Base-by-base conservation (phyloP, 2,329 filamentous ascomycete genomes). In the Phialocephala sp. region DNA sequence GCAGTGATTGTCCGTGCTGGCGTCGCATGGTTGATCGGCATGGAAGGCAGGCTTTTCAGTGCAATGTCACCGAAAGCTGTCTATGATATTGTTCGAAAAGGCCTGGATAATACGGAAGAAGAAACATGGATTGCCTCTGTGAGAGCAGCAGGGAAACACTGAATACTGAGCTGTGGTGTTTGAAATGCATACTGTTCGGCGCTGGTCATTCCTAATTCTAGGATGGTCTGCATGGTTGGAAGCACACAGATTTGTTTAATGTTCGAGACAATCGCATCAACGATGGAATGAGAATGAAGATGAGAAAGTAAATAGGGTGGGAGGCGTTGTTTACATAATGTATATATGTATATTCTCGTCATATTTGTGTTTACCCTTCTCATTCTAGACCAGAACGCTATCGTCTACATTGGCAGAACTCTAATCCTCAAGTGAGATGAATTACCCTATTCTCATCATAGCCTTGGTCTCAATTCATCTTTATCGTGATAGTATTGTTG, bases 1-100 rank as follows among this genome's bases (percentile, higher is more conserved):
- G 82, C 85, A 0, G 82, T 91, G 1, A 80, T 94, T 0, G 85
- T 94, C 8, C 82, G 91, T 0, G 90, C 90, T 1, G 90, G 87
- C 0, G 88, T 93, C 0, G 92, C 89, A 0, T 80, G 91, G 20
- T 77, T 95, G 22, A 76, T 78, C 0, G 75, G 76, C 8, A 71
- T 87, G 1, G 86, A 89, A 73, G 78, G 78, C 12, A 82, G 77
- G 63, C 75, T 86, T 0, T 84, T 85, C 65, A 81, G 81, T 24
- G 68, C 67, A 1, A 50, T 63, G 56, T 72, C 60, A n/a, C 59
- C 65, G 4, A 62, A 66, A 39, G 66, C 74, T 22, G 62, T 74
- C 15, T 63, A 58, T 11, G 69, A 64, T 1, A 66, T 72, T 32
- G 59, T 75, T 11, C 52, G 45, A 39, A 62, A 20, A 1, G 69